These are phyloP conservation scores for Sphaceloma murrayae DNA, from an alignment of 2,329 filamentous ascomycete genomes.

Conservation along the genomic window DNA sequence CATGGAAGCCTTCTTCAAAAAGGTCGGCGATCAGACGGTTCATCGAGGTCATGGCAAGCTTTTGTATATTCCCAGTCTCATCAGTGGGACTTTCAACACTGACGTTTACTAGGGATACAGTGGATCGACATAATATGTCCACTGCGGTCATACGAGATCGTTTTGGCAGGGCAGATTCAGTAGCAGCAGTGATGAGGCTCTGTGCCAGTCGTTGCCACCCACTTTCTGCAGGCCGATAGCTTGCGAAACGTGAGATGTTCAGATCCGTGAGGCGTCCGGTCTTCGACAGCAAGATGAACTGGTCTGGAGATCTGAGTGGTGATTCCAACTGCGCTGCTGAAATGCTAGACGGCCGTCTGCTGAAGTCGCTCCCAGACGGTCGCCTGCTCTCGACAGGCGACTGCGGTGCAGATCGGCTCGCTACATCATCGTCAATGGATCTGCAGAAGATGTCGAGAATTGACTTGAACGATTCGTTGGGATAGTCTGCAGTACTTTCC, in stretches of 20 bases:
- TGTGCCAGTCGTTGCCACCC: constrained; percentile 65
- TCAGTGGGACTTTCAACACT: constrained; percentile 43
- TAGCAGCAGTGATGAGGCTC: constrained; percentile 43
- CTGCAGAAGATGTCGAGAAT: constrained; percentile 67
- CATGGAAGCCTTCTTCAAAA: constrained; percentile 24
- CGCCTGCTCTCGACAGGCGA: constrained; percentile 19
- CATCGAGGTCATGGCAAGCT: constrained; percentile 29
- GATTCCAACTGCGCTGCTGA: constrained; percentile 34
- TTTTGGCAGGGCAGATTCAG: constrained; percentile 31
- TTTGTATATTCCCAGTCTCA: constrained; percentile 24
- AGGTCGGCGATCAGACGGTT: constrained; percentile 38
- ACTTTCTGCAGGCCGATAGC: constrained; percentile 54
- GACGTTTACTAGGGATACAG: constrained; percentile 39
- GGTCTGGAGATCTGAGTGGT: constrained; percentile 34
- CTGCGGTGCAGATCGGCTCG: constrained; percentile 12
- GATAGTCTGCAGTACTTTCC: constrained; percentile 86
- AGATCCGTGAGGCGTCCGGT: constrained; percentile 38
- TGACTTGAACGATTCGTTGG: constrained; percentile 68
- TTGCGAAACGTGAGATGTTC: constrained; percentile 53
- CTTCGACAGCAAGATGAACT: constrained; percentile 40
- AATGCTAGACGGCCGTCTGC: constrained; percentile 35
- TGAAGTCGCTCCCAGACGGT: constrained; percentile 21
- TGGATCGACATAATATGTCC: constrained; percentile 41
- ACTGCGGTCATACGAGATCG: constrained; percentile 41
- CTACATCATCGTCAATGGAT: constrained; percentile 43